Base-by-base conservation (phyloP, 2,329 filamentous ascomycete species). In the Coniochaeta ligniaria region DNA sequence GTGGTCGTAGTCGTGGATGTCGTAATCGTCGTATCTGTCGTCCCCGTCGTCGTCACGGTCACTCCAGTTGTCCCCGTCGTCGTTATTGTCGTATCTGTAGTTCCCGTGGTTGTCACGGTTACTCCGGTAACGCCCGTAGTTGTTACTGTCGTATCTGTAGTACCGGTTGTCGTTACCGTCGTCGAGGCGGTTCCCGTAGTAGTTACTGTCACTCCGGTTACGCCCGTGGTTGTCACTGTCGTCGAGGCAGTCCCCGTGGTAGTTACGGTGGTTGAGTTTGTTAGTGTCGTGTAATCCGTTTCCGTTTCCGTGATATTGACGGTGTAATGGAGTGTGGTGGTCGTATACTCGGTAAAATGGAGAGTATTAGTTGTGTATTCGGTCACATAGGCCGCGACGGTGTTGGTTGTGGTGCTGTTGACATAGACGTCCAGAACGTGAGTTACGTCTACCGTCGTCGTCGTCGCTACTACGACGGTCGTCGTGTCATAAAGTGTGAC, bases 221-320 rank as follows among this genome's bases (percentile, higher is more conserved):
- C 64, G n/a, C 62, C 59, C 3, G 65, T 64, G 8, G 60, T 63
- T 1, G 60, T 66, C 24, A 64, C 64, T 12, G 64, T 70, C 8
- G 61, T 61, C 6, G 61, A 60, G 14, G n/a, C n/a, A n/a, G n/a
- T n/a, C n/a, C n/a, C n/a, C n/a, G n/a, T 64, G 8, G 60, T 63
- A 1, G 60, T 66, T 26, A 64, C 64, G 16, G 64, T 70, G 11
- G 61, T 61, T 7, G 61, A 60, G 14, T 54, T 61, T 9, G 64
- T 64, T 43, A 63, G 24, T 2, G 64, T 66, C 1, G 58, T 59
- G 20, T 57, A 61, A n/a, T 62, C 60, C 24, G 64, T 66, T 3
- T 54, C 62, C 5, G 64, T 66, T 14, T 64, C 60, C 2, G 63
- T 65, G 47, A 61, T 45, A 11, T 63, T 65, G 38, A 59, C 50